Base-by-base conservation (phyloP, 23 red algal genomes). In the Cyanidium caldarium region DNA sequence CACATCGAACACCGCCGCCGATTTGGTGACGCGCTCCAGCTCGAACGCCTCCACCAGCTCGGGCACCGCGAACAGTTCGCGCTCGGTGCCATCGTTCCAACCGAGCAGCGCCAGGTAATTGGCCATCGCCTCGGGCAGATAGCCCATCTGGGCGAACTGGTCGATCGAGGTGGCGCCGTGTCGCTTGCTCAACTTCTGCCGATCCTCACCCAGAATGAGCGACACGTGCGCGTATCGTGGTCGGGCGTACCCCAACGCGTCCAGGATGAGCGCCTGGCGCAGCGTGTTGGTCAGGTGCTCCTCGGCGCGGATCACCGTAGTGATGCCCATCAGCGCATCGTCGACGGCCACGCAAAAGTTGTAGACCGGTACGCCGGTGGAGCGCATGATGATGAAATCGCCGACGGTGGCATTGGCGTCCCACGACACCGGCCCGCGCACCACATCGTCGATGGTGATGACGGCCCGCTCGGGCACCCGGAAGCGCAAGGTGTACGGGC, bases 321-420 rank as follows among this genome's bases (percentile, higher is more conserved):
- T 73, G 41, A 95, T 77, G 35, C 80, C 90, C 90, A 95, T 95
- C 19, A 87, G 58, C 29, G 90, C 90, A 74, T 95, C 90, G 56
- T 95, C 90, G 45, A 95, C 84, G 16, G 90, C 90, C 2, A 95
- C 90, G 46, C 90, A 95, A 78, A 95, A 95, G 56, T 95, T 95
- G 79, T 95, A 95, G 2, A 95, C 90, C 40, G 90, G 90, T 7
- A 95, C 77, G 13, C 90, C 82, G 28, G 73, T 72, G 56, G 81
- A 86, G 56, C 90, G 70, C 35, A 87, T 41, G 5, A 87, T 29
- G 41, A 95, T 87, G 36, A 95, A 95, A 28, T 95, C 90, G 17
- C 90, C 90, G 21, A 95, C 80, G 2, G 90, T 95, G 33, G 90
- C 80, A 66, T 83, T 78, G 19, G 80, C 90, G 42, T 95, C 90